Percentiles rank a stretch among this genome's conserved stretches.
These are phyloP conservation scores for Glarea lozoyensis DNA, from an alignment of 495 filamentous ascomycete genomes.

Conservation along the genomic window DNA sequence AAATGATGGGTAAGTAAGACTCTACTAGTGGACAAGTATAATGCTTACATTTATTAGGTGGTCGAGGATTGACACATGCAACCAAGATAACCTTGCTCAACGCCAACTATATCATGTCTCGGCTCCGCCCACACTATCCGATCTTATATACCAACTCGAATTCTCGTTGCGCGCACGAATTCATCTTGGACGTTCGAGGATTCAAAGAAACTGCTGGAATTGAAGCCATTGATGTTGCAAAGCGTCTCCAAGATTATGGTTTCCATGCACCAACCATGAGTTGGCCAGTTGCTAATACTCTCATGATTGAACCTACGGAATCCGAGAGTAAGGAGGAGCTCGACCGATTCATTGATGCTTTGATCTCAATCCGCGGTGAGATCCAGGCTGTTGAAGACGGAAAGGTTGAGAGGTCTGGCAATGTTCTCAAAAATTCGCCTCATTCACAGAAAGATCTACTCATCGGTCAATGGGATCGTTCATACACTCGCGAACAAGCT, in stretches of 20 bases:
- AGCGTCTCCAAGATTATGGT: slow-evolving; percentile 95
- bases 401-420: slow-evolving; percentile 65
- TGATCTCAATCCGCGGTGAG: slow-evolving; percentile 82
- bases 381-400: slow-evolving; percentile 82
- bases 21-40: slow-evolving; percentile 13
- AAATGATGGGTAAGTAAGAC: slow-evolving; percentile 69
- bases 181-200: slow-evolving; percentile 84
- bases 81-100: slow-evolving; percentile 93
- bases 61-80: slow-evolving; percentile 80
- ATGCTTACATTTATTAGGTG: slow-evolving; percentile 32
- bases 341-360: slow-evolving; percentile 87
- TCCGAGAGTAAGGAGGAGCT: slow-evolving; percentile 89
- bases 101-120: slow-evolving; percentile 94
- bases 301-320: slow-evolving; percentile 99
- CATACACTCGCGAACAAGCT: slow-evolving; percentile 73
- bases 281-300: slow-evolving; percentile 91
- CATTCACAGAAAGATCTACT: slow-evolving; percentile 82
- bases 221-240: slow-evolving; percentile 95
- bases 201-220: slow-evolving; percentile 82
- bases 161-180: slow-evolving; percentile 92
- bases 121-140: slow-evolving; percentile 79
- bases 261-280: slow-evolving; percentile 99
- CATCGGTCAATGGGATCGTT: slow-evolving; percentile 48
- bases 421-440: slow-evolving; percentile 87
- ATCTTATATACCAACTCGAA: slow-evolving; percentile 89